Evolutionary conservation across 352 stramenopile genomes (phyloP), one percentile per base, ranked within the genome.

Genomic region (Elongisporangium prolatum): DNA sequence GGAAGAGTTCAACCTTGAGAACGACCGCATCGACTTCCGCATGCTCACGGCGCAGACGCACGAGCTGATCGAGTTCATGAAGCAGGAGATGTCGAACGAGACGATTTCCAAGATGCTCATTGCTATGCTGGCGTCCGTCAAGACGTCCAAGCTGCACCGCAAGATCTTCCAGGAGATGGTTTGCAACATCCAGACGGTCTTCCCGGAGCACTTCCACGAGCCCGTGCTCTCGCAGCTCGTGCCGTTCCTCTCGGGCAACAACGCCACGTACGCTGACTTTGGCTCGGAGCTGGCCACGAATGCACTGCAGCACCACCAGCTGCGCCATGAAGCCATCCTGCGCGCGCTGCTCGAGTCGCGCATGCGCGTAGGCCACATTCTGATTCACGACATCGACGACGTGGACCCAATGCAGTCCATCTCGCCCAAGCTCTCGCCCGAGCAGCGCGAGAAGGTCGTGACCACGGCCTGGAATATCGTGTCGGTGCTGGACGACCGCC

Each of bases 161-260:
- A 92, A 92, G 63, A 93, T 95, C 56, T 91, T 95, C 66, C 84
- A 92, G 56, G 83, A 92, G 60, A 90, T 95, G 77, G 80, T 92
- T 18, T 91, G 77, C 69, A 91, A 93, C 68, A 84, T 94, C 56
- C 83, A 93, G 62, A 86, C 82, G 3, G 75, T 77, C 18, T 81
- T 91, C 59, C 77, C 86, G 20, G 74, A 89, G 57, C 65, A 71
- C n/a, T 77, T 75, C 28, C 80, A 90, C 49, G 69, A 89, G 28
- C 61, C 69, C 37, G 71, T 92, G 51, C 68, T 93, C 28, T 72
- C 61, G 11, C 57, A 80, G 56, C 72, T 95, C 14, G 84, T 95
- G 51, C 81, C 80, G 14, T 95, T 92, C 60, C 69, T 95, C 47
- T 93, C 84, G 24, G 84, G 80, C 47, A 80, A 87, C 63, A 88